phyloP scores from a whole-genome alignment of 2,329 filamentous ascomycete genomes.

The Hymenoscyphus fraxineus region DNA sequence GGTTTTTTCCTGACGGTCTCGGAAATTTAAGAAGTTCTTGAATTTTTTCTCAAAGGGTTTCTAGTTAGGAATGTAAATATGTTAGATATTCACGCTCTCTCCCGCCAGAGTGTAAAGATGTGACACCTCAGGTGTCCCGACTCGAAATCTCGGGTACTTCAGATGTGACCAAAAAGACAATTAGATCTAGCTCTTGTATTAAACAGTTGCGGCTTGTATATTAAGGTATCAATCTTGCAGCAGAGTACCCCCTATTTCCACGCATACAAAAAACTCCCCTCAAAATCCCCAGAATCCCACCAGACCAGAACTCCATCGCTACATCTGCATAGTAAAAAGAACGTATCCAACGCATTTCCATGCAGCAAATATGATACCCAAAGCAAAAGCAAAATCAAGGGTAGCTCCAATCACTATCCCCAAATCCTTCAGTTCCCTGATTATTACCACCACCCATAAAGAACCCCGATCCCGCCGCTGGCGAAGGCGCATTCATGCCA shows the following conservation, averaged over 20 bases:
- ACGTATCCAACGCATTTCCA: neutral
- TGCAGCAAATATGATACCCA: neutral
- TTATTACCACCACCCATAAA: slow-evolving; percentile 6
- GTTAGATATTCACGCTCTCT: too few species aligned
- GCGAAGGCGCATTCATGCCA: neutral
- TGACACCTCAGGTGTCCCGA: too few species aligned
- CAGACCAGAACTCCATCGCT: slow-evolving; percentile 11
- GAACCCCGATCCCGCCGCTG: slow-evolving; percentile 3
- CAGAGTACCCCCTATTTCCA: neutral
- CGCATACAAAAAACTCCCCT: neutral
- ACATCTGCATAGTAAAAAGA: neutral
- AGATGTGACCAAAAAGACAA: too few species aligned
- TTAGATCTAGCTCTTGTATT: too few species aligned
- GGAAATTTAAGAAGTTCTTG: too few species aligned
- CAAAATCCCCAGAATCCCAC: neutral
- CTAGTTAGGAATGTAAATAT: too few species aligned
- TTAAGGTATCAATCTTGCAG: neutral
- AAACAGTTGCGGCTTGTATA: neutral
- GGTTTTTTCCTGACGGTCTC: too few species aligned
- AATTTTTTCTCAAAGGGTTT: too few species aligned
- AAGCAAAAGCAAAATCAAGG: neutral
- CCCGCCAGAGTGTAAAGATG: too few species aligned
- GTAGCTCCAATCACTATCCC: slow-evolving; percentile 15
- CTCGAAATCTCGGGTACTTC: too few species aligned
- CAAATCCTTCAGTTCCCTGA: slow-evolving; percentile 4